These are phyloP conservation scores for Marchantia polymorpha DNA, from an alignment of 225 moss, liverwort and hornwort species.

Conservation along the genomic window DNA sequence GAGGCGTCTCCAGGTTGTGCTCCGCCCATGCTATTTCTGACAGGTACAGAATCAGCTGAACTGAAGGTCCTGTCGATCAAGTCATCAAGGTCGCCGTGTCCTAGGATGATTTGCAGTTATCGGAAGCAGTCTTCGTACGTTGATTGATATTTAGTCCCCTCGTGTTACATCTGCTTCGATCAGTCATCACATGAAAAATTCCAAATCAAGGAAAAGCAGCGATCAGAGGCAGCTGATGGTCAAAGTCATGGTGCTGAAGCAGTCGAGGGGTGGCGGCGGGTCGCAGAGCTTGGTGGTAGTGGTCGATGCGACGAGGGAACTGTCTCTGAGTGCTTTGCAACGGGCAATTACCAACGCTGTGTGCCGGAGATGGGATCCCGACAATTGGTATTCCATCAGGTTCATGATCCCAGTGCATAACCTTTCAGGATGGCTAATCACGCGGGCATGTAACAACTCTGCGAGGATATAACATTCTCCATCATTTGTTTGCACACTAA, in stretches of 20 bases:
- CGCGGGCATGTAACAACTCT: conserved; percentile 51
- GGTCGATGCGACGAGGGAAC: conserved; percentile 58
- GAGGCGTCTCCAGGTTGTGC: background rate
- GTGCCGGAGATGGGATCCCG: conserved; percentile 50
- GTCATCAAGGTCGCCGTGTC: background rate
- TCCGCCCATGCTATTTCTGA: background rate
- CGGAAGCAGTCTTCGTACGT: background rate
- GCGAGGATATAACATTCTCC: conserved; percentile 37
- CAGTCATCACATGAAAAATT: conserved; percentile 10
- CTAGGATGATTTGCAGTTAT: background rate
- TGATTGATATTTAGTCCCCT: background rate
- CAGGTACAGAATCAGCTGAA: background rate
- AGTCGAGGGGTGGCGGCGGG: conserved; percentile 28
- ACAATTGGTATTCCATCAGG: conserved; percentile 63
- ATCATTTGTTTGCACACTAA: background rate
- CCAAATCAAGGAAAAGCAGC: background rate
- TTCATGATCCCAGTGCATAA: conserved; percentile 47
- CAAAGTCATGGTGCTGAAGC: background rate
- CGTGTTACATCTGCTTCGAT: background rate
- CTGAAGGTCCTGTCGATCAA: background rate
- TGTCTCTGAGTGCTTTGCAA: conserved; percentile 47
- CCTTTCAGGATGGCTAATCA: conserved; percentile 51
- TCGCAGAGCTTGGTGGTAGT: conserved; percentile 54
- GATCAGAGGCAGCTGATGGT: background rate
- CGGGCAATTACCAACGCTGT: conserved; percentile 51